phyloP scores from a whole-genome alignment of 2,329 filamentous ascomycete genomes.

The Pseudogymnoascus sp. region DNA sequence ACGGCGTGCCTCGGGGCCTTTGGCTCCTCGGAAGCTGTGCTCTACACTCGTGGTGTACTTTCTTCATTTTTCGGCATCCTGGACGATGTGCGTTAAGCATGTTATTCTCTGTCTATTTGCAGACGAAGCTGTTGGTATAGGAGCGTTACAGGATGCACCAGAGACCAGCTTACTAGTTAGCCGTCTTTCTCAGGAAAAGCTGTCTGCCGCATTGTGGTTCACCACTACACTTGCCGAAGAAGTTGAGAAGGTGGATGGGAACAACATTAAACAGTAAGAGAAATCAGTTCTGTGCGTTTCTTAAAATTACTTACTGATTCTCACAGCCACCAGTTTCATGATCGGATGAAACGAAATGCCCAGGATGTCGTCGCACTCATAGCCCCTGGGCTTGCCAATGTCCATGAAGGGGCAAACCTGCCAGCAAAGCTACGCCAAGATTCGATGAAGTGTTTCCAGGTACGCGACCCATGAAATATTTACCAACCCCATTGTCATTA shows the following conservation, averaged over 20 bases:
- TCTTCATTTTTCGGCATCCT: conserved; percentile 59
- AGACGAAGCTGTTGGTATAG: conserved; percentile 39
- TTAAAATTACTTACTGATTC: conserved; percentile 8
- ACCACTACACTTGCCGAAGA: conserved; percentile 56
- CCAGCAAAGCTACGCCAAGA: conserved; percentile 42
- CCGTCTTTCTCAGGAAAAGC: conserved; percentile 40
- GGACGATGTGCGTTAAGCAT: conserved; percentile 58
- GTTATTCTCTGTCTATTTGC: conserved; percentile 51
- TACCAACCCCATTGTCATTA: conserved; percentile 11
- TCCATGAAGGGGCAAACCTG: conserved; percentile 33
- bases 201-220: conserved; percentile 58
- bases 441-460: conserved; percentile 54
- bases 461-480: conserved; percentile 24
- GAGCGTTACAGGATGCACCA: conserved; percentile 37
- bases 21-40: conserved; percentile 67
- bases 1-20: conserved; percentile 41
- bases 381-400: conserved; percentile 30
- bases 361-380: conserved; percentile 43
- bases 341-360: conserved; percentile 43
- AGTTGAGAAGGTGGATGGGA: conserved; percentile 57
- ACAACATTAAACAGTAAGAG: conserved; percentile 47
- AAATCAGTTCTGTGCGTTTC: not conserved
- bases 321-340: conserved; percentile 37
- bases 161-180: conserved; percentile 37
- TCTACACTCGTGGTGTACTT: conserved; percentile 72